Conservation (phyloP, 2,329 filamentous ascomycete species). For the Neonectria neomacrospora region DNA sequence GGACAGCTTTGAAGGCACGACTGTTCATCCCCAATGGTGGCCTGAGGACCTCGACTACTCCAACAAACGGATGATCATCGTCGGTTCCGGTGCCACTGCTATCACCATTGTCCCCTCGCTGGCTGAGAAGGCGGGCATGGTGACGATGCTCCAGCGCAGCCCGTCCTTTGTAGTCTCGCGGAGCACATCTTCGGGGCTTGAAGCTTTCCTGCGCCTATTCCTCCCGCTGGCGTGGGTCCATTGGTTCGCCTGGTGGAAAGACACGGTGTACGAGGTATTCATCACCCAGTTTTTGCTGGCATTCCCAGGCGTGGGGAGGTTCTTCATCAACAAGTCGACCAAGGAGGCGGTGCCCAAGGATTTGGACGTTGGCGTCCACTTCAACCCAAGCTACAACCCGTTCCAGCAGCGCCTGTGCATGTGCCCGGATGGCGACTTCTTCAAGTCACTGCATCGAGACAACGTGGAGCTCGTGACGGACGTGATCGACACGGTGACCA, state of each 20-base stretch:
- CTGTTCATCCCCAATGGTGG: conserved; percentile 82
- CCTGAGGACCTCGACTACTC: conserved; percentile 73
- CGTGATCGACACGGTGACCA: conserved; percentile 61
- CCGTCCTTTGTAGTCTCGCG: conserved; percentile 75
- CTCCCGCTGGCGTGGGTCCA: conserved; percentile 61
- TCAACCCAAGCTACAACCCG: conserved; percentile 72
- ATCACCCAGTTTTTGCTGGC: conserved; percentile 48
- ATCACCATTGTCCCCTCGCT: conserved; percentile 80
- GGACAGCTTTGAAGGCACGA: conserved; percentile 70
- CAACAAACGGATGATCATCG: conserved; percentile 75
- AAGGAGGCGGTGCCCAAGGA: conserved; percentile 62
- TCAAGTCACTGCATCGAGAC: conserved; percentile 56
- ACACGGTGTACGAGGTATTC: conserved; percentile 58
- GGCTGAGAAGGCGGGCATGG: conserved; percentile 69
- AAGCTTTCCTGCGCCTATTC: conserved; percentile 52
- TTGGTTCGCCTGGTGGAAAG: conserved; percentile 61
- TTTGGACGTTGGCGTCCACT: conserved; percentile 69
- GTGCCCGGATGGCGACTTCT: conserved; percentile 68
- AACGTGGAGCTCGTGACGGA: conserved; percentile 63
- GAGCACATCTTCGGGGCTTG: conserved; percentile 53
- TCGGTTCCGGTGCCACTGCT: conserved; percentile 83
- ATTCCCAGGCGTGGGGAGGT: conserved; percentile 41
- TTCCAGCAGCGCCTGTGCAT: conserved; percentile 83
- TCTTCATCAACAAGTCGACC: conserved; percentile 55
- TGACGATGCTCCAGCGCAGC: conserved; percentile 85